These are phyloP conservation scores for Cladosporium austrohemisphaericum DNA, from an alignment of 2,329 filamentous ascomycete genomes.

Conservation along the genomic window DNA sequence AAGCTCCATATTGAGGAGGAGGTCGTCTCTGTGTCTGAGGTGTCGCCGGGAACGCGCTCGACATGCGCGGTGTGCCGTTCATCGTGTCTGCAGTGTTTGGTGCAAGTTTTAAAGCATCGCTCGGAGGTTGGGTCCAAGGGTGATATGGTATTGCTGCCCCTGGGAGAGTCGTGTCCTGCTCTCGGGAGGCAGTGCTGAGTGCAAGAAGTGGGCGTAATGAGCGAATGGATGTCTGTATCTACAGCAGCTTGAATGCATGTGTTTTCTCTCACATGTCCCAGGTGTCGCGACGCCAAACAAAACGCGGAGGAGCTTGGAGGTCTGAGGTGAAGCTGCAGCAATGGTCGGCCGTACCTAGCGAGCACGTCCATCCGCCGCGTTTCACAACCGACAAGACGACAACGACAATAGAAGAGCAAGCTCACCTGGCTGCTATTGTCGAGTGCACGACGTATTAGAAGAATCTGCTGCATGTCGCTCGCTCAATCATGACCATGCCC, in stretches of 20 bases:
- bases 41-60: slow-evolving; percentile 67
- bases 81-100: slow-evolving; percentile 12
- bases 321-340: neutral
- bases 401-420: neutral
- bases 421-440: slow-evolving; percentile 1
- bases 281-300: slow-evolving; percentile 1
- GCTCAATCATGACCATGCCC: neutral
- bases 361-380: too few species aligned
- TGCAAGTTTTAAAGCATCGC: too few species aligned
- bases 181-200: too few species aligned
- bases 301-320: too few species aligned
- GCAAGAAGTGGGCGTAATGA: too few species aligned
- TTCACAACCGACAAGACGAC: neutral
- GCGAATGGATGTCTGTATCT: too few species aligned
- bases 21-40: slow-evolving; percentile 46
- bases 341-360: too few species aligned
- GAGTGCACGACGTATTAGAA: too few species aligned
- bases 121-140: too few species aligned
- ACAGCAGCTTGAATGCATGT: neutral
- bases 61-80: slow-evolving; percentile 17
- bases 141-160: too few species aligned
- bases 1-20: slow-evolving; percentile 23
- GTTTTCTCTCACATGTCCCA: slow-evolving; percentile 3
- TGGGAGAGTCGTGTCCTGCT: neutral
- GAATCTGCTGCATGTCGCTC: neutral